These are phyloP conservation scores for Aureobasidium lini DNA, from an alignment of 2,329 filamentous ascomycete species.

Conservation along the genomic window DNA sequence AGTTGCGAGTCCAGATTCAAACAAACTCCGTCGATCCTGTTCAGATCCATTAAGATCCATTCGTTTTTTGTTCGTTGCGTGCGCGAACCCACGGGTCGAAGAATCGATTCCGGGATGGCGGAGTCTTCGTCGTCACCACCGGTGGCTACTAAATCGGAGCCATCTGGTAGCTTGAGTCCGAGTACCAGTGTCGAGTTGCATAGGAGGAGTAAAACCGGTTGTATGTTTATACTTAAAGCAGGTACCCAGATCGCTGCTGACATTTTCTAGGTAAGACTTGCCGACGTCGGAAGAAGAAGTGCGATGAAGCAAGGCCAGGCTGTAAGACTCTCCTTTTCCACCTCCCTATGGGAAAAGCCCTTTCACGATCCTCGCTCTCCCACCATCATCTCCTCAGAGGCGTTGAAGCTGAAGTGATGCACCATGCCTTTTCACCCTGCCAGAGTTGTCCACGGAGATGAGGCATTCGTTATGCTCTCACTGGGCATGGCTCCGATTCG, in stretches of 20 bases:
- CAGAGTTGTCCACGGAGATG: too few species aligned
- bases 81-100: not conserved
- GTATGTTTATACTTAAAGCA: not conserved
- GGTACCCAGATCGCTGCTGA: slow-evolving; percentile 47
- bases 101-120: not conserved
- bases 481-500: too few species aligned
- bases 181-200: slow-evolving; percentile 1
- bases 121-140: not conserved
- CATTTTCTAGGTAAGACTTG: slow-evolving; percentile 36
- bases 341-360: not conserved
- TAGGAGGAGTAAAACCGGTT: not conserved
- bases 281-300: slow-evolving; percentile 55
- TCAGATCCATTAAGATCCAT: too few species aligned
- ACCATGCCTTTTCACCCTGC: too few species aligned
- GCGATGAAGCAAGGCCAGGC: slow-evolving; percentile 42
- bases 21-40: not conserved
- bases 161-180: slow-evolving; percentile 1
- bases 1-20: too few species aligned
- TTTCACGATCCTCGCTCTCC: not conserved
- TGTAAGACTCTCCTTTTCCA: slow-evolving; percentile 25
- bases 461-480: too few species aligned
- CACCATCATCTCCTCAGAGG: too few species aligned
- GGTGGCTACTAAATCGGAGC: not conserved
- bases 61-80: not conserved
- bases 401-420: too few species aligned